Conservation (phyloP, 768 basidiomycete genomes). For the Termitomyces sp. region DNA sequence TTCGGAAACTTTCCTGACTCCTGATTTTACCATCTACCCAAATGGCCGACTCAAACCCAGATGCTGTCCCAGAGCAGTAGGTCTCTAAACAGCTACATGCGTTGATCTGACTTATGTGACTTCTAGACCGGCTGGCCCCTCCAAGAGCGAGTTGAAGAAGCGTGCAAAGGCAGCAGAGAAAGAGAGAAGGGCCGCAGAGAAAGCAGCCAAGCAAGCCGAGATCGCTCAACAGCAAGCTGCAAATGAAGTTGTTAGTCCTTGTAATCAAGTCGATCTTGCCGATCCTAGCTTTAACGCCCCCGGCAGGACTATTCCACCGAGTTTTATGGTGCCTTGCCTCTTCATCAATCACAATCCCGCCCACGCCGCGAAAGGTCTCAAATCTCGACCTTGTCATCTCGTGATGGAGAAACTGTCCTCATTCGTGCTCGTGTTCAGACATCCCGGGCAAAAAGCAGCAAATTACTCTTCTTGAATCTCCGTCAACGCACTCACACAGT, state of each 20-base stretch:
- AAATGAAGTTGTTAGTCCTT: slow-evolving; percentile 53
- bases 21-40: neutral
- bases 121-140: slow-evolving; percentile 42
- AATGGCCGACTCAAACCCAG: slow-evolving; percentile 12
- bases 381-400: slow-evolving; percentile 58
- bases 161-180: slow-evolving; percentile 89
- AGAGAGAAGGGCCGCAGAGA: slow-evolving; percentile 82
- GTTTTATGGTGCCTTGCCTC: slow-evolving; percentile 83
- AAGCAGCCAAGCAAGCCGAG: slow-evolving; percentile 74
- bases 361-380: slow-evolving; percentile 53
- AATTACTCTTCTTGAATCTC: slow-evolving; percentile 91
- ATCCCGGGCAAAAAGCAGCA: slow-evolving; percentile 87
- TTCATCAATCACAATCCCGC: slow-evolving; percentile 89
- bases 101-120: neutral
- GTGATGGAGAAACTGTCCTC: slow-evolving; percentile 71
- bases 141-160: slow-evolving; percentile 90
- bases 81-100: neutral
- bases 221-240: slow-evolving; percentile 62
- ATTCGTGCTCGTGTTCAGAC: slow-evolving; percentile 91
- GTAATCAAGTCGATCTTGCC: neutral
- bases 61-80: slow-evolving; percentile 7
- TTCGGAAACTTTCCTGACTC: neutral
- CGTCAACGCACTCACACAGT: slow-evolving; percentile 85
- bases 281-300: neutral
- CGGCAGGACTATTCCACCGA: slow-evolving; percentile 68